Conservation (phyloP, 73 alveolate species). For the Paramecium sonneborni region DNA sequence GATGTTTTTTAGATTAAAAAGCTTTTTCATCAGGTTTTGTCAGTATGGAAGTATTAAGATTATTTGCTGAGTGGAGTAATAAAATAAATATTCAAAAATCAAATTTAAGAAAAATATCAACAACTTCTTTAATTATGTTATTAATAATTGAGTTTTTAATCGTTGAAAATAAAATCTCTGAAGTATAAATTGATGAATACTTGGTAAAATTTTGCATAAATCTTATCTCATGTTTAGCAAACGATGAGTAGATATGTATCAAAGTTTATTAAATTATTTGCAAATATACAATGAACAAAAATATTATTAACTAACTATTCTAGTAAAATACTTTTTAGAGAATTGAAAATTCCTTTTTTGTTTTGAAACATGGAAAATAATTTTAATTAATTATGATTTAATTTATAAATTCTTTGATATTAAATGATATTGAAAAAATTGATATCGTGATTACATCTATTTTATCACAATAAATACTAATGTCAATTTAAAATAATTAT, state of each 20-base stretch:
- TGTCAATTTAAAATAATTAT: background rate
- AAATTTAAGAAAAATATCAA: background rate
- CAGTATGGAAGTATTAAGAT: background rate
- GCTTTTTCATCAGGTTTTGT: background rate
- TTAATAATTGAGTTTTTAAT: background rate
- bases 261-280: background rate
- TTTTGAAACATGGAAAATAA: background rate
- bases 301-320: background rate
- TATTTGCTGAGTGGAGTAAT: background rate
- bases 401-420: background rate
- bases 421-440: background rate
- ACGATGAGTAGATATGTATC: background rate
- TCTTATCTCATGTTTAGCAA: background rate
- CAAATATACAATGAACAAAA: background rate
- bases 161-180: background rate
- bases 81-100: background rate
- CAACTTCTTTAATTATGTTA: background rate
- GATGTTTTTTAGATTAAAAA: background rate
- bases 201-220: background rate
- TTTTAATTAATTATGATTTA: background rate
- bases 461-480: background rate
- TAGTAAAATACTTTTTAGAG: background rate
- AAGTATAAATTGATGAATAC: background rate
- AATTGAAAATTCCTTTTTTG: background rate
- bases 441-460: background rate